These are phyloP conservation scores for Pyrus hybrid DNA, from an alignment of 331 rosid genomes.

Conservation along the genomic window DNA sequence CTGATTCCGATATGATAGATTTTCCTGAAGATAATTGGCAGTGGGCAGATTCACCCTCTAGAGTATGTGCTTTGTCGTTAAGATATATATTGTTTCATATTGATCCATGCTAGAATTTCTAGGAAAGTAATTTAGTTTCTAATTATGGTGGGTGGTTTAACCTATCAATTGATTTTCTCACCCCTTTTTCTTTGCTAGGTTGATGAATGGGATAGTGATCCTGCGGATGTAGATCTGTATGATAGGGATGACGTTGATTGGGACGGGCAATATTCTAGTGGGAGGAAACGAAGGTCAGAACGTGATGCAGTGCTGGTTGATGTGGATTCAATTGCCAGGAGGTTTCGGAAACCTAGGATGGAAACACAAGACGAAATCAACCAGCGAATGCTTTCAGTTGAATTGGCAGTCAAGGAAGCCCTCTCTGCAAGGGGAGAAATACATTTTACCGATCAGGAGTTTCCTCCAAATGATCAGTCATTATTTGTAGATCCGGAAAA, in stretches of 20 bases:
- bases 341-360: constrained; percentile 78
- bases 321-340: constrained; percentile 86
- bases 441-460: constrained; percentile 89
- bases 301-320: constrained; percentile 86
- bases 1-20: constrained; percentile 60
- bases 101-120: neutral
- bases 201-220: constrained; percentile 99
- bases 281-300: constrained; percentile 89
- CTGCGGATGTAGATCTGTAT: constrained; percentile 88
- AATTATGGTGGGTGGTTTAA: neutral
- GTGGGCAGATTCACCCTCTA: constrained; percentile 92
- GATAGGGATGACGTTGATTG: constrained; percentile 98
- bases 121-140: neutral
- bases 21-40: constrained; percentile 94
- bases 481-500: constrained; percentile 70
- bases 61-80: constrained; percentile 39
- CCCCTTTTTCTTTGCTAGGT: constrained; percentile 30
- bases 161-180: constrained; percentile 10
- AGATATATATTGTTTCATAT: neutral
- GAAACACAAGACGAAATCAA: constrained; percentile 90
- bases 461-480: constrained; percentile 88
- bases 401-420: constrained; percentile 96
- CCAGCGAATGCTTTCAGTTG: constrained; percentile 93
- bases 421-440: constrained; percentile 76
- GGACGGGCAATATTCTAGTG: constrained; percentile 99